These are phyloP conservation scores for Mycothermus thermophilus DNA, from an alignment of 495 filamentous ascomycete species.

Conservation along the genomic window DNA sequence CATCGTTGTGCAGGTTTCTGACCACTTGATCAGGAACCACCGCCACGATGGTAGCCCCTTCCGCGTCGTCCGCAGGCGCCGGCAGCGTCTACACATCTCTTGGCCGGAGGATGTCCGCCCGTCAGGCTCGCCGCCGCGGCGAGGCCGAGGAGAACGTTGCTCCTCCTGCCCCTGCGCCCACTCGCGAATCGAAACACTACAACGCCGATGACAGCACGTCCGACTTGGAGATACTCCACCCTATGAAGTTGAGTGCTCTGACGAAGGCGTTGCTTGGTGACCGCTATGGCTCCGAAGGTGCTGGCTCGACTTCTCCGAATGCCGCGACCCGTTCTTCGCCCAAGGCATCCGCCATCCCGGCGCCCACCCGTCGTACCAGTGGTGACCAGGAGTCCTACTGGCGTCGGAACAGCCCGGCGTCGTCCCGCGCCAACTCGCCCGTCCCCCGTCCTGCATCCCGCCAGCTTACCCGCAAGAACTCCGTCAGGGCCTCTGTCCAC, in stretches of 20 bases:
- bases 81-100: conserved; percentile 22
- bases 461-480: too few relatives aligned
- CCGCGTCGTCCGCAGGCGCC: conserved; percentile 24
- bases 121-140: conserved; percentile 30
- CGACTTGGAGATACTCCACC: conserved; percentile 55
- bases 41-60: conserved; percentile 12
- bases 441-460: too few relatives aligned
- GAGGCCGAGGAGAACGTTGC: too few relatives aligned
- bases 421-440: too few relatives aligned
- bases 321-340: not conserved
- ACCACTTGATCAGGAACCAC: not conserved
- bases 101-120: conserved; percentile 27
- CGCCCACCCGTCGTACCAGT: not conserved
- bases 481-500: not conserved
- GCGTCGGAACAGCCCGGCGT: too few relatives aligned
- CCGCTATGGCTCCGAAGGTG: conserved; percentile 29
- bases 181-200: too few relatives aligned
- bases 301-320: conserved; percentile 4
- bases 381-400: conserved; percentile 3
- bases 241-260: conserved; percentile 66
- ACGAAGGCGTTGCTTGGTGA: conserved; percentile 64
- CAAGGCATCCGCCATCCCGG: conserved; percentile 28
- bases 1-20: too few relatives aligned
- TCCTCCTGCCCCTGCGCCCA: too few relatives aligned
- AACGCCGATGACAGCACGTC: conserved; percentile 39